phyloP scores from a whole-genome alignment of 148 eudicot genomes.

The Rhododendron ferrugineum region DNA sequence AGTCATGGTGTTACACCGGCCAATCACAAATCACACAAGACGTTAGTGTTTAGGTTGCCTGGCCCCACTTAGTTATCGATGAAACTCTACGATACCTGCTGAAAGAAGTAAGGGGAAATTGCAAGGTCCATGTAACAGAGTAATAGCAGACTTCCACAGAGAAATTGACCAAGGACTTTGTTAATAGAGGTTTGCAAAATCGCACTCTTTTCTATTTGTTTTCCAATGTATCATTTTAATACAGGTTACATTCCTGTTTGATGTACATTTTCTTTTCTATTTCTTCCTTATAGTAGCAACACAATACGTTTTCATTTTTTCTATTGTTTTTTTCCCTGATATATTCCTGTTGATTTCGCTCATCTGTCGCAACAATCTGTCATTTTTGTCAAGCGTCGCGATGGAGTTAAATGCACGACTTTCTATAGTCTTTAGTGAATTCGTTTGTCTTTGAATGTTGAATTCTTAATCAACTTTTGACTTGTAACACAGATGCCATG shows the following conservation, averaged over 20 bases:
- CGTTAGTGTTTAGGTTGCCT: background rate
- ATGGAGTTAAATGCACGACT: background rate
- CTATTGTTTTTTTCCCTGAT: background rate
- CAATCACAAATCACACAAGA: background rate
- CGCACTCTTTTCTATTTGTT: too few relatives aligned
- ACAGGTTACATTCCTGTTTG: background rate
- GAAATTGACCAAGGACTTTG: background rate
- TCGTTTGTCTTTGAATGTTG: background rate
- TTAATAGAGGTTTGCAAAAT: background rate
- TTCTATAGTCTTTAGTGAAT: background rate
- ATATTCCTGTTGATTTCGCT: background rate
- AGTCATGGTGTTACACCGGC: background rate
- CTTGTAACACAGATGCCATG: conserved; percentile 51
- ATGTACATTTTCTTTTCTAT: background rate
- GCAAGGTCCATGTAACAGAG: background rate
- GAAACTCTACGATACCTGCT: background rate
- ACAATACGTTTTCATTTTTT: background rate
- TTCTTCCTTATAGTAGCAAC: background rate
- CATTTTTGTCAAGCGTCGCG: background rate
- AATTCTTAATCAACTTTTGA: background rate
- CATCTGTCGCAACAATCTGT: background rate
- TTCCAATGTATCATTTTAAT: background rate
- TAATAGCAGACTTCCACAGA: too few relatives aligned
- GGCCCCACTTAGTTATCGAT: background rate
- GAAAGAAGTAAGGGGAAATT: background rate